Evolutionary conservation across 495 filamentous ascomycete genomes (phyloP).

Genomic region (Halenospora varia): DNA sequence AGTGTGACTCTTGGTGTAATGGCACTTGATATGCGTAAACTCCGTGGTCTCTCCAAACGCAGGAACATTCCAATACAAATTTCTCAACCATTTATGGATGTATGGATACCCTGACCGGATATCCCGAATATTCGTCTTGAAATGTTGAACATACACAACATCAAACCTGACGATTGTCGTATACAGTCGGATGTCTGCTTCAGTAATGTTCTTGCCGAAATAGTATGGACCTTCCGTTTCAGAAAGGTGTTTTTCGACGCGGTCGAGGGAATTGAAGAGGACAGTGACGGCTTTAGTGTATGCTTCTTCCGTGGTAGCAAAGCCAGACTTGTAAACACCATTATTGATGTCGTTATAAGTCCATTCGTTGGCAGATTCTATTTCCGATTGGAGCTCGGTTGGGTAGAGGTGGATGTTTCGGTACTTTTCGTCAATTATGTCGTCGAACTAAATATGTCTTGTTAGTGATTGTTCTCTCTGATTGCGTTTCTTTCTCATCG

Average conservation of each 20-base stretch:
- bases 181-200: slow-evolving; percentile 74
- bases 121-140: slow-evolving; percentile 86
- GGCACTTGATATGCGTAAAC: slow-evolving; percentile 51
- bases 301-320: slow-evolving; percentile 63
- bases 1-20: slow-evolving; percentile 48
- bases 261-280: slow-evolving; percentile 71
- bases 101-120: slow-evolving; percentile 74
- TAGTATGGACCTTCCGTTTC: slow-evolving; percentile 53
- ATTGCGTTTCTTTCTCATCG: neutral
- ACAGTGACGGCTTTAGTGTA: slow-evolving; percentile 64
- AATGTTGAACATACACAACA: slow-evolving; percentile 86
- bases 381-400: slow-evolving; percentile 47
- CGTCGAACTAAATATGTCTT: slow-evolving; percentile 54
- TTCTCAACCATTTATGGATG: slow-evolving; percentile 62
- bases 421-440: slow-evolving; percentile 56
- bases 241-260: slow-evolving; percentile 61
- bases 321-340: slow-evolving; percentile 45
- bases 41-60: slow-evolving; percentile 65
- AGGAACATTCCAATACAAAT: slow-evolving; percentile 64
- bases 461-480: neutral
- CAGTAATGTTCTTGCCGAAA: slow-evolving; percentile 66
- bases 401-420: slow-evolving; percentile 65
- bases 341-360: slow-evolving; percentile 57
- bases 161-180: slow-evolving; percentile 86
- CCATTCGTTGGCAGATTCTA: slow-evolving; percentile 78